Evolutionary conservation across 805 yeast genomes (phyloP), one percentile per base, ranked within the genome.

Genomic region (Nakazawaea wyomingensis): DNA sequence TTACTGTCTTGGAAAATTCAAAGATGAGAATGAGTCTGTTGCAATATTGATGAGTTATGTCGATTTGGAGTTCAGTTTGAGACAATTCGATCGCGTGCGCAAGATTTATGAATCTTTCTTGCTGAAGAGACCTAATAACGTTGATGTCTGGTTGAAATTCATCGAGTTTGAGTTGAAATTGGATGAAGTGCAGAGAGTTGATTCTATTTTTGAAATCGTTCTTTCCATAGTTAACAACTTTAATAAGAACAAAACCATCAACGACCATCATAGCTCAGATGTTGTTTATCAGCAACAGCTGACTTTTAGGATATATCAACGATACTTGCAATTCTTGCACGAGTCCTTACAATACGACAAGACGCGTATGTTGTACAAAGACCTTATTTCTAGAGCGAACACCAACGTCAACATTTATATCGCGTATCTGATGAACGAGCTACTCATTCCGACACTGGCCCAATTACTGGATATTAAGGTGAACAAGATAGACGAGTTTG

Each of bases 51-150:
- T 64, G 48, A 69, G 68, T 47, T 93, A 93, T 60, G 81, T 91
- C 37, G 66, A 63, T 1, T 50, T 89, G 28, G 97, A 91, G 56
- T 66, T 65, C 30, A 64, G 69, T 41, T 58, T 90, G 36, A 85
- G 84, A 29, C 93, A 89, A 53, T 85, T 85, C 68, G 95, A 84
- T 47, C 63, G 96, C 28, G 89, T 83, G 6, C 65, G 98, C 26
- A 78, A 66, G 56, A 54, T 93, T 3, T 88, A 78, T 56, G 85
- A 81, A 49, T 80, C 77, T 54, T 76, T 74, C 64, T 49, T 85
- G n/a, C 82, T 78, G 49, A 50, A 55, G 1, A 71, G 65, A 49
- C 71, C 80, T 0, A 44, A 49, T 3, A 48, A 66, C 6, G 54
- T 68, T 1, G 55, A 61, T 3, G 67, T 75, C 0, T 80, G 97